Evolutionary conservation across 2,329 filamentous ascomycete genomes (phyloP), one percentile per base, ranked within the genome.

Genomic region (Aspergillus brunneoviolaceus): DNA sequence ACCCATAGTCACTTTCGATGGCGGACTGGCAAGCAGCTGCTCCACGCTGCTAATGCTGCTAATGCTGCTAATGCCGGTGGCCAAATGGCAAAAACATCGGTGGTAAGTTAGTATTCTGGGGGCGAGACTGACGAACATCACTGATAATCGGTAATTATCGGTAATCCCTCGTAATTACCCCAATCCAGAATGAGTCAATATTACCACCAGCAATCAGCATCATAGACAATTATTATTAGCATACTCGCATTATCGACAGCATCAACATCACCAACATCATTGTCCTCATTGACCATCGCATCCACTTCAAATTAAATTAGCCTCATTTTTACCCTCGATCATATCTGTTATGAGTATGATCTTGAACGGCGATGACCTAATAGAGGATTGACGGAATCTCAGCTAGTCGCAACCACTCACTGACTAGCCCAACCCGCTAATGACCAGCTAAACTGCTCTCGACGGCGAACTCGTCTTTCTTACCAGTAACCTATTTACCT

Each of bases 51-150:
- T 19, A 19, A 19, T 7, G 27, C 27, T 29, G 27, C 7, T 29
- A 35, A 35, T 35, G 33, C 33, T 35, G 33, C 33, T 5, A 11
- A 29, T 45, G 39, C 51, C 42, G 58, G 64, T 66, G 59, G 62
- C 60, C 64, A 63, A 60, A 64, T 53, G 49, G 52, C 33, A 33
- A 51, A 27, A n/a, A n/a, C 33, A 33, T 16, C 23, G n/a, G 47
- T 57, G 55, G 55, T 51, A 57, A 51, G 23, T 53, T 49, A 27
- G 27, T 29, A 29, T 56, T 31, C 55, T 47, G 52, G 53, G 39
- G 53, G 45, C 53, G 53, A 55, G 42, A 55, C 52, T 48, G 42
- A 55, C 42, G 53, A 55, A 35, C 21, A n/a, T 16, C 39, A 45
- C 39, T 45, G 16, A 45, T 45, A 45, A 45, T 45, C 39, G 39